Base-by-base conservation (phyloP, 2,329 filamentous ascomycete species). In the Chaetomium sp. region DNA sequence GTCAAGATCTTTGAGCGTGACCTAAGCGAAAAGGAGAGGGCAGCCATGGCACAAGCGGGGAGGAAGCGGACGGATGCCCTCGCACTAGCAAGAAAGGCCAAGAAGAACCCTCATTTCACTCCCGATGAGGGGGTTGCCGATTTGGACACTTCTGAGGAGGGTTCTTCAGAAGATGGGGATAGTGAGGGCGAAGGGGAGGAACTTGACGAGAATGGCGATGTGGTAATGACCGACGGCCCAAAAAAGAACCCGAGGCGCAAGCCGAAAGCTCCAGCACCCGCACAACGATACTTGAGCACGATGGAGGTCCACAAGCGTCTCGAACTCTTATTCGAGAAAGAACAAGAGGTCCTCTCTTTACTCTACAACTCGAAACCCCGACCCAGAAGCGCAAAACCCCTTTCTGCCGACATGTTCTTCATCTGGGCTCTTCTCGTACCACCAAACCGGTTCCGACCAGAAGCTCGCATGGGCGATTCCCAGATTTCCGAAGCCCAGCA, bases 351-450 rank as follows among this genome's bases (percentile, higher is more conserved):
- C 36, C 70, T 99, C 44, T 79, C 84, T 12, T 77, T 96, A n/a
- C 75, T 99, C 4, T 99, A 96, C 72, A 87, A 85, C 67, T 87
- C 89, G 14, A 85, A 87, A 56, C 83, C 86, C 4, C 69, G 71
- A 7, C 75, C 79, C 4, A 85, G 82, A 67, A 81, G 79, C 54
- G 72, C 77, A 40, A 72, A 72, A 6, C 74, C 74, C 14, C 76
- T 90, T n/a, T 84, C 76, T 2, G 82, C 89, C 1, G 88, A 96
- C 62, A 96, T 97, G 85, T 97, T 99, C 73, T 99, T 99, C 73
- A 78, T 97, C 55, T 85, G 88, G 55, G 86, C 85, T 38, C 76
- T 99, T 52, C 77, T 97, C 11, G 90, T 99, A 0, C 91, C 95
- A 1, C 94, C 94, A 2, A 99, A 96, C 69, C 87, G 86, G 64